phyloP scores from a whole-genome alignment of 148 eudicot genomes.

The Arbutus unedo region DNA sequence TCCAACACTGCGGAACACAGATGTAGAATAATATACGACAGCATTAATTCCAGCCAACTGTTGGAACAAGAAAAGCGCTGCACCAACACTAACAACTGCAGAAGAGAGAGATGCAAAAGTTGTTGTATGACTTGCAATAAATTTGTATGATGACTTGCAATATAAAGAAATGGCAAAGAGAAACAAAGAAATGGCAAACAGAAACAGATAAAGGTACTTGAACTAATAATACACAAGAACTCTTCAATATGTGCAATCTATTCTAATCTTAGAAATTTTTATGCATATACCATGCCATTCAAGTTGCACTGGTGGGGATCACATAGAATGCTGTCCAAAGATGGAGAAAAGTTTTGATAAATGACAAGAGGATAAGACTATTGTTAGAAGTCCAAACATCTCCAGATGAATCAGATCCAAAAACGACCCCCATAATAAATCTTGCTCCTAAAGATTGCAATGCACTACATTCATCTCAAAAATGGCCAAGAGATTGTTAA shows the following conservation, averaged over 20 bases:
- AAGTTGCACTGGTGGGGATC: neutral
- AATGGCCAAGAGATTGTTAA: neutral
- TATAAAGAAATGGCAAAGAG: conserved; percentile 2
- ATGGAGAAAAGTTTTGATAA: neutral
- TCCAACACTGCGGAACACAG: conserved; percentile 94
- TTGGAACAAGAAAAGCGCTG: conserved; percentile 93
- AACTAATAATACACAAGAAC: neutral
- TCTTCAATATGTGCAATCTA: neutral
- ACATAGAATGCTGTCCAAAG: conserved; percentile 5
- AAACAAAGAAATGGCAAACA: neutral
- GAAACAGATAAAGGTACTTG: neutral
- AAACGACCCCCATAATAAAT: neutral
- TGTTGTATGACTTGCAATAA: neutral
- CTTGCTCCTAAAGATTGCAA: neutral
- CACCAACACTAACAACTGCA: conserved; percentile 97
- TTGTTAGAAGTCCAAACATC: neutral
- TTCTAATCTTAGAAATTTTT: neutral
- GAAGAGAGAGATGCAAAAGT: conserved; percentile 3
- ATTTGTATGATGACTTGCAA: neutral
- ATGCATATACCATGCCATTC: neutral
- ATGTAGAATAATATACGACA: conserved; percentile 90
- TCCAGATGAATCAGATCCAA: neutral
- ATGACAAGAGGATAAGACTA: neutral
- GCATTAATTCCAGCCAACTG: conserved; percentile 99
- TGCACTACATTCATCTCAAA: neutral